Evolutionary conservation across 805 yeast genomes (phyloP).

Genomic region (Myxozyma nipponensis): DNA sequence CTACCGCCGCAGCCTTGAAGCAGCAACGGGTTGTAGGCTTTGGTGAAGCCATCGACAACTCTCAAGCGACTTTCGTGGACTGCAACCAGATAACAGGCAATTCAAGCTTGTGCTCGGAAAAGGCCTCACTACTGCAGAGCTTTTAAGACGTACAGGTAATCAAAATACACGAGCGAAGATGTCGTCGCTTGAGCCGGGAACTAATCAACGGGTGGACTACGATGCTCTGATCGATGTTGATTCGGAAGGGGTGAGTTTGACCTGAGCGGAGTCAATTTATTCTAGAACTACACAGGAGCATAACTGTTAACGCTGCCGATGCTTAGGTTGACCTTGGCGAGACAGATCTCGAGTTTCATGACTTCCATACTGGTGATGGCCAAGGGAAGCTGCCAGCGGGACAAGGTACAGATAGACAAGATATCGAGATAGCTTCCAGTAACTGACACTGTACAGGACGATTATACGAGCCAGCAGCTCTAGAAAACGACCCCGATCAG

Average conservation of each 20-base stretch:
- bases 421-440: too few relatives aligned
- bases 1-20: too few relatives aligned
- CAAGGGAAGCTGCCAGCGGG: constrained; percentile 26
- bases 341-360: constrained; percentile 29
- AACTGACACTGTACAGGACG: neutral
- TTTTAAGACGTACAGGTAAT: too few relatives aligned
- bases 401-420: constrained; percentile 9
- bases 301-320: neutral
- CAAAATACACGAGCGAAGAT: too few relatives aligned
- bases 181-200: neutral
- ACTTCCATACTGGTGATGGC: constrained; percentile 26
- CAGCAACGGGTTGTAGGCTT: too few relatives aligned
- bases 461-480: constrained; percentile 11
- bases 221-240: constrained; percentile 26
- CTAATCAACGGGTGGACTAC: constrained; percentile 13
- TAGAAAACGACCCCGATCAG: constrained; percentile 22
- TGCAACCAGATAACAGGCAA: too few relatives aligned
- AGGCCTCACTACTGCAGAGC: too few relatives aligned
- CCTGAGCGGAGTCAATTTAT: neutral
- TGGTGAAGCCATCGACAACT: too few relatives aligned
- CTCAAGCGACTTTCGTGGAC: too few relatives aligned
- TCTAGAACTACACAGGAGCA: too few relatives aligned
- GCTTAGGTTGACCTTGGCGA: constrained; percentile 26
- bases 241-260: constrained; percentile 21
- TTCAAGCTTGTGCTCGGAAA: too few relatives aligned